These are phyloP conservation scores for Eimeria mitis DNA, from an alignment of 169 alveolate genomes.

Conservation along the genomic window DNA sequence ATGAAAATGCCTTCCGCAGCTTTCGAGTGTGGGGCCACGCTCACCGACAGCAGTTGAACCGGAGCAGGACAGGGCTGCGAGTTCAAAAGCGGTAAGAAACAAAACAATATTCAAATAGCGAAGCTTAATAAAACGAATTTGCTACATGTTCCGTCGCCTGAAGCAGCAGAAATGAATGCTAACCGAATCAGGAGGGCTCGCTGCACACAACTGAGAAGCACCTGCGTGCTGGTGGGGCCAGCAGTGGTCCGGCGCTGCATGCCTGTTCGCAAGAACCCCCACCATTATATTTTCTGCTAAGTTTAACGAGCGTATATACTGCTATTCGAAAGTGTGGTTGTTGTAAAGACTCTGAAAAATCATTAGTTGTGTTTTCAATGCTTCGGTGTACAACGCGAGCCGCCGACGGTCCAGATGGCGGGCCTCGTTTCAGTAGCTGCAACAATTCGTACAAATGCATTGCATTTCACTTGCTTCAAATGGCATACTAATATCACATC, in stretches of 20 bases:
- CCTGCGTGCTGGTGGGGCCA: constrained; percentile 25
- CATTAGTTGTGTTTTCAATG: neutral
- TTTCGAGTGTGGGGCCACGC: constrained; percentile 55
- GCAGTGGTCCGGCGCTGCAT: constrained; percentile 38
- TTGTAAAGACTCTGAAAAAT: neutral
- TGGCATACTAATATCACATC: neutral
- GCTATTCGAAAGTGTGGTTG: no score
- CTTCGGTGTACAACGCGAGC: neutral
- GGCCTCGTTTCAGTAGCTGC: neutral
- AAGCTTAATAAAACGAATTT: neutral
- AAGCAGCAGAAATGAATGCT: neutral
- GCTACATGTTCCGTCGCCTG: neutral
- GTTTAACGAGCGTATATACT: neutral
- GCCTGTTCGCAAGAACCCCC: neutral
- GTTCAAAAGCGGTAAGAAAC: neutral
- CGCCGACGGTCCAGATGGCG: neutral
- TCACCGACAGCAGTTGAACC: constrained; percentile 23
- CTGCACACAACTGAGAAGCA: constrained; percentile 59
- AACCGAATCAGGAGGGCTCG: neutral
- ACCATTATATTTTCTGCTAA: neutral
- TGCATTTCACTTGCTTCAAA: neutral
- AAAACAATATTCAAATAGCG: neutral
- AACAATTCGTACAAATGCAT: neutral
- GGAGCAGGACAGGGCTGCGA: neutral
- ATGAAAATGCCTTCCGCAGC: neutral